phyloP scores from a whole-genome alignment of 495 filamentous ascomycete genomes.

The Trypethelium eluteriae region DNA sequence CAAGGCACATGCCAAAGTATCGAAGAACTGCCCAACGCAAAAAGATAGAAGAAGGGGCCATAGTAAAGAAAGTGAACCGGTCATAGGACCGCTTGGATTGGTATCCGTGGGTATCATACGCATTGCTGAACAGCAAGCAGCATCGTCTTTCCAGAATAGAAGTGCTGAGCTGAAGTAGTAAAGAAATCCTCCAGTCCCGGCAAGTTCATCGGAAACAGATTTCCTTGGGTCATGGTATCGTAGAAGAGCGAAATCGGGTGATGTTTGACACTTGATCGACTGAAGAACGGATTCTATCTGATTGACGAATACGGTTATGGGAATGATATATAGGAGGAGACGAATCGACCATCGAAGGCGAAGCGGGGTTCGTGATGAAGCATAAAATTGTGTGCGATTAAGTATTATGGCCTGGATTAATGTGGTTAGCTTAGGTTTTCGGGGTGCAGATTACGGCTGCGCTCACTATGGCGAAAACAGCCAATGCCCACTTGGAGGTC shows the following conservation, averaged over 20 bases:
- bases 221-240: slow-evolving; percentile 66
- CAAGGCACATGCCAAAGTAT: slow-evolving; percentile 79
- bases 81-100: slow-evolving; percentile 34
- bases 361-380: slow-evolving; percentile 72
- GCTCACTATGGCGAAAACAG: slow-evolving; percentile 67
- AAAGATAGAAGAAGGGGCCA: slow-evolving; percentile 84
- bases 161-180: slow-evolving; percentile 60
- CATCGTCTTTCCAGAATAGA: slow-evolving; percentile 59
- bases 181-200: slow-evolving; percentile 59
- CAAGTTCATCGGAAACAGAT: slow-evolving; percentile 62
- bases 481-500: slow-evolving; percentile 88
- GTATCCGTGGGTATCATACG: slow-evolving; percentile 50
- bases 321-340: slow-evolving; percentile 61
- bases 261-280: slow-evolving; percentile 88
- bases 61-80: slow-evolving; percentile 71
- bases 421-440: slow-evolving; percentile 16
- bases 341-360: slow-evolving; percentile 63
- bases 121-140: slow-evolving; percentile 62
- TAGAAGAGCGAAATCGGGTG: slow-evolving; percentile 61
- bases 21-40: slow-evolving; percentile 78
- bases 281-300: slow-evolving; percentile 66
- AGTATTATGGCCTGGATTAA: slow-evolving; percentile 62
- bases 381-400: slow-evolving; percentile 89
- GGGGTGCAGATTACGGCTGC: background rate
- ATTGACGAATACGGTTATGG: slow-evolving; percentile 63